These are phyloP conservation scores for Macrotyloma uniflorum DNA, from an alignment of 306 rosid genomes.

Conservation along the genomic window DNA sequence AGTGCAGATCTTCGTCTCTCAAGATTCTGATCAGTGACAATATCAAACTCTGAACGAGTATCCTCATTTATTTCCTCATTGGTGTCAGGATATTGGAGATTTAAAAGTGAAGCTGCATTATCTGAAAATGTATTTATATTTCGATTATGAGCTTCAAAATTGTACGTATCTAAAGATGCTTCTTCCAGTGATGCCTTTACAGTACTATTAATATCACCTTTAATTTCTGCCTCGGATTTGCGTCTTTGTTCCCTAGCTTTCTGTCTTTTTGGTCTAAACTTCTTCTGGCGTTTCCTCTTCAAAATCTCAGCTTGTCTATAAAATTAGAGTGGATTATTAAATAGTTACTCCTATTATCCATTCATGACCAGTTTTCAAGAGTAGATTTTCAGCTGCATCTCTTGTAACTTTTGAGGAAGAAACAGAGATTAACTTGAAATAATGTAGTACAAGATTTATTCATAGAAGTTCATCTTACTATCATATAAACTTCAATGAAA, in stretches of 20 bases:
- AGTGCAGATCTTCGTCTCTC: conserved; percentile 45
- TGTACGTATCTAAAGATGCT: conserved; percentile 49
- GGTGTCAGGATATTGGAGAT: conserved; percentile 35
- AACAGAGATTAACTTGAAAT: background rate
- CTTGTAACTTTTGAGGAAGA: background rate
- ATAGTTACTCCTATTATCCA: background rate
- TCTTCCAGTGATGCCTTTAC: conserved; percentile 48
- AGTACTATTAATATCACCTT: conserved; percentile 39
- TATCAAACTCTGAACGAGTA: conserved; percentile 37
- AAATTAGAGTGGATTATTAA: conserved; percentile 31
- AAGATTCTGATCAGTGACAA: conserved; percentile 50
- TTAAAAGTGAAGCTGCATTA: conserved; percentile 32
- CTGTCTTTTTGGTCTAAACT: conserved; percentile 78
- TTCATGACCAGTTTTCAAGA: background rate
- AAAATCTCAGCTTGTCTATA: conserved; percentile 71
- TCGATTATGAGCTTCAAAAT: conserved; percentile 41
- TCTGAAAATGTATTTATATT: conserved; percentile 43
- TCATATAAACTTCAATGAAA: background rate
- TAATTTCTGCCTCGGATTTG: conserved; percentile 43
- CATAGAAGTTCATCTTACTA: background rate
- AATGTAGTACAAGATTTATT: conserved; percentile 2
- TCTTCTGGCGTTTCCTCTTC: conserved; percentile 79
- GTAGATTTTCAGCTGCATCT: conserved; percentile 5
- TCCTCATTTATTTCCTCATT: conserved; percentile 47
- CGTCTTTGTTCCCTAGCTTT: conserved; percentile 58